Evolutionary conservation across 371 early-diverging fungal species (phyloP).

Genomic region (Thermomucor indicae-seudaticae): DNA sequence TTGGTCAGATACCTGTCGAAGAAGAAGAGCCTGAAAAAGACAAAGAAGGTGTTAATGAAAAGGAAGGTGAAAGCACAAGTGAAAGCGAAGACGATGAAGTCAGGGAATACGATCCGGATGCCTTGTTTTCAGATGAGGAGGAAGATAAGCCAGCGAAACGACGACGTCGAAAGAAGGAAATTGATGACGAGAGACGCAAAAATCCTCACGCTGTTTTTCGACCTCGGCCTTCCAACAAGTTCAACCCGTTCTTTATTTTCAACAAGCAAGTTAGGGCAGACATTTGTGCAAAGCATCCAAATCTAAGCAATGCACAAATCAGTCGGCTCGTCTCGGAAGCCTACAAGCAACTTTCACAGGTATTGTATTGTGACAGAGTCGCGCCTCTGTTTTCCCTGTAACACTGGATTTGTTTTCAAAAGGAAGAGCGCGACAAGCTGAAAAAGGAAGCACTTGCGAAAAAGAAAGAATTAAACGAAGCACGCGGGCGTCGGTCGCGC

Average conservation of each 20-base stretch:
- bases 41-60: too few relatives aligned
- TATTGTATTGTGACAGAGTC: too few relatives aligned
- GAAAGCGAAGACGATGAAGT: background rate
- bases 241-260: constrained; percentile 19
- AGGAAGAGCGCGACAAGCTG: background rate
- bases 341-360: background rate
- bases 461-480: background rate
- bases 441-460: too few relatives aligned
- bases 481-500: background rate
- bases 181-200: background rate
- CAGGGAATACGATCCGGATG: background rate
- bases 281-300: background rate
- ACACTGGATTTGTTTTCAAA: background rate
- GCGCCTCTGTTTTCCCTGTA: background rate
- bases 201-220: background rate
- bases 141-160: background rate
- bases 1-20: too few relatives aligned
- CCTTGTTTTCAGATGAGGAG: background rate
- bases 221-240: constrained; percentile 9
- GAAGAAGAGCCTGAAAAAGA: too few relatives aligned
- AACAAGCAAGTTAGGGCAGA: constrained; percentile 8
- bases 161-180: background rate
- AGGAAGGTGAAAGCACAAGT: background rate
- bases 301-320: background rate
- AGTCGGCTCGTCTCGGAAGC: background rate